Evolutionary conservation across 2,329 filamentous ascomycete species (phyloP).

Genomic region (Dothistroma septosporum): DNA sequence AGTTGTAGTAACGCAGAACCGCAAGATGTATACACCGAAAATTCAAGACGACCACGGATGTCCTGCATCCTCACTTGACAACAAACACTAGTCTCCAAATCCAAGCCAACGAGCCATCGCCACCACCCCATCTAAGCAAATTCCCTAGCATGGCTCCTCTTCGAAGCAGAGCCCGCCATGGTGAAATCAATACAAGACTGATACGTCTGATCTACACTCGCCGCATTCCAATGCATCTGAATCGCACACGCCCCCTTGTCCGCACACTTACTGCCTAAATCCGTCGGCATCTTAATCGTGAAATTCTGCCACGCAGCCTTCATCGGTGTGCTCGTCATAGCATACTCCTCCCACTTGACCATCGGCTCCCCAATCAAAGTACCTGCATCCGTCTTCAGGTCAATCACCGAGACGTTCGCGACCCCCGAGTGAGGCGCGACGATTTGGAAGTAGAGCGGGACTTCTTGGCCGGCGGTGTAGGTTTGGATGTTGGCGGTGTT

Average conservation of each 20-base stretch:
- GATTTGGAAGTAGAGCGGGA: constrained; percentile 47
- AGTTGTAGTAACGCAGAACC: background rate
- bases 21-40: background rate
- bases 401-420: constrained; percentile 52
- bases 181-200: constrained; percentile 60
- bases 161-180: constrained; percentile 30
- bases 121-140: background rate
- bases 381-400: constrained; percentile 54
- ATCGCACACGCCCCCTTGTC: constrained; percentile 52
- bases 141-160: constrained; percentile 14
- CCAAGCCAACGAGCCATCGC: background rate
- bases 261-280: constrained; percentile 46
- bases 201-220: constrained; percentile 57
- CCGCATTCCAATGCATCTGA: constrained; percentile 61
- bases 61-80: background rate
- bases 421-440: constrained; percentile 52
- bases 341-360: constrained; percentile 55
- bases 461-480: constrained; percentile 49
- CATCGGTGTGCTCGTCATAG: constrained; percentile 44
- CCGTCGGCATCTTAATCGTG: constrained; percentile 51
- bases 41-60: background rate
- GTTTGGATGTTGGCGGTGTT: constrained; percentile 51
- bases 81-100: too few species aligned
- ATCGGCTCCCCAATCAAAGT: constrained; percentile 50
- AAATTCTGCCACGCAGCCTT: constrained; percentile 48